Base-by-base conservation (phyloP, 176 grass and related monocot genomes). In the Raddia guianensis region DNA sequence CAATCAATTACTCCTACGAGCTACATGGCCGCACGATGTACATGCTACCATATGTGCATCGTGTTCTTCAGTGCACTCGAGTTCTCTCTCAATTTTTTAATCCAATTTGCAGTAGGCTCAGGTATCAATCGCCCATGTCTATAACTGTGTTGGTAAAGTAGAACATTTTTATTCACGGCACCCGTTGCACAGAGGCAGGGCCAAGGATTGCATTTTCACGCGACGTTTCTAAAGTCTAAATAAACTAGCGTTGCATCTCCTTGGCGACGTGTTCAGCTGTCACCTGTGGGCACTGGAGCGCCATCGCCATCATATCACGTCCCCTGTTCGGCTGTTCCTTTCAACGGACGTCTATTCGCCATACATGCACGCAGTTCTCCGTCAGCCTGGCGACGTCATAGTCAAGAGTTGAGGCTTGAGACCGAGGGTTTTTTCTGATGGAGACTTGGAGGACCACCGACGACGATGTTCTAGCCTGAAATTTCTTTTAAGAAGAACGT, bases 401-500 rank as follows among this genome's bases (percentile, higher is more conserved):
- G 59, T 37, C 21, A n/a, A n/a, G n/a, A n/a, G n/a, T n/a, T n/a
- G 75, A 67, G 74, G 2, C 1, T 5, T 40, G 37, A 18, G 75
- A 27, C 27, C 27, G 27, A 27, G 27, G 27, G 27, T 27, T n/a
- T 40, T 43, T 21, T 68, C 47, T 2, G 63, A 80, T 46, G 3
- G 63, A 18, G 70, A 70, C 76, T 35, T 2, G 2, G 35, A 63
- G 62, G 81, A 85, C 87, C 87, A 89, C 82, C 70, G 81, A 80
- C 82, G 82, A 21, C 70, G 63, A 55, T 34, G 75, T 66, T 78
- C 60, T 33, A 49, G 33, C 34, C 50, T 12, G 15, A 70, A 83
- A 79, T 84, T 40, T 40, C 37, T 40, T 40, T 40, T 40, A 2
- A 40, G 2, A 40, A 40, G 37, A 40, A 40, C 27, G 27, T 0